phyloP scores from a whole-genome alignment of 441 rosid genomes.

The Viola pubescens region DNA sequence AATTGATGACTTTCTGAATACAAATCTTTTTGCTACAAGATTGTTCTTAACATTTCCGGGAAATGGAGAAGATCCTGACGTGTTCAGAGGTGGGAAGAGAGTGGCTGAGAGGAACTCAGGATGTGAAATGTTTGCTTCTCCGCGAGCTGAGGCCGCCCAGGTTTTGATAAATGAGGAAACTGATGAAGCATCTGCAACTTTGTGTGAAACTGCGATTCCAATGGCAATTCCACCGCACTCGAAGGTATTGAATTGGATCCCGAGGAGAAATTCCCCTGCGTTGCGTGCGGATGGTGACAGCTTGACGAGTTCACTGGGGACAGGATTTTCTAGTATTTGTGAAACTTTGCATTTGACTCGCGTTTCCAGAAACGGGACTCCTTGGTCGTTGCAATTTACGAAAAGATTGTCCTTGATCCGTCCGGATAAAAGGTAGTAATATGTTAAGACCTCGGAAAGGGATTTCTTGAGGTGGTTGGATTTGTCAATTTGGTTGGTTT shows the following conservation, averaged over 20 bases:
- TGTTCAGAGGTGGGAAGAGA: conserved; percentile 23
- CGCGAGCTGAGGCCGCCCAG: conserved; percentile 32
- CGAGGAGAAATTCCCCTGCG: conserved; percentile 13
- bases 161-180: conserved; percentile 21
- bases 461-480: conserved; percentile 2
- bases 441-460: conserved; percentile 9
- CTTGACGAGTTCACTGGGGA: conserved; percentile 25
- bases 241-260: conserved; percentile 32
- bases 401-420: conserved; percentile 7
- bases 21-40: conserved; percentile 27
- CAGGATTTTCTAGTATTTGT: conserved; percentile 15
- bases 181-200: conserved; percentile 34
- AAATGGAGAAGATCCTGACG: conserved; percentile 9
- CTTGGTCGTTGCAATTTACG: conserved; percentile 22
- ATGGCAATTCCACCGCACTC: conserved; percentile 30
- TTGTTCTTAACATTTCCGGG: conserved; percentile 11
- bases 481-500: not conserved
- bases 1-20: conserved; percentile 22
- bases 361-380: conserved; percentile 15
- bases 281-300: conserved; percentile 25
- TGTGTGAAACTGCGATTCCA: conserved; percentile 34
- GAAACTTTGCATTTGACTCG: conserved; percentile 15
- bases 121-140: conserved; percentile 3
- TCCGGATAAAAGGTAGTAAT: conserved; percentile 12
- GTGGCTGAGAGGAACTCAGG: conserved; percentile 21